Conservation (phyloP, 495 filamentous ascomycete genomes). For the Penicillium antarcticum region DNA sequence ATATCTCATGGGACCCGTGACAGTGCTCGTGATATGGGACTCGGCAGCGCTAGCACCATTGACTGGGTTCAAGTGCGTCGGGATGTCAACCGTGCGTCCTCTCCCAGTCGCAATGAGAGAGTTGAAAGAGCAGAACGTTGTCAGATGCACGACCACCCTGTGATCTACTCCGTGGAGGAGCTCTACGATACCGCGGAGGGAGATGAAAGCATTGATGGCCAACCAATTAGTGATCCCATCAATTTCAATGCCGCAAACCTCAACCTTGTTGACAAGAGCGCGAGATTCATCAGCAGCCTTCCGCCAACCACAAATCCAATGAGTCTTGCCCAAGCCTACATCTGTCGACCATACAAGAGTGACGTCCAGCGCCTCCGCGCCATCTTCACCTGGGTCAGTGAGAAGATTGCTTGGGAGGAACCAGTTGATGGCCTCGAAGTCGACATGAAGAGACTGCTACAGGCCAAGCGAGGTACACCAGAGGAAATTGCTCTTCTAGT, state of each 20-base stretch:
- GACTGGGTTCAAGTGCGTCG: slow-evolving; percentile 96
- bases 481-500: slow-evolving; percentile 89
- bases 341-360: slow-evolving; percentile 91
- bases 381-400: slow-evolving; percentile 95
- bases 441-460: slow-evolving; percentile 78
- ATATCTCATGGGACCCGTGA: slow-evolving; percentile 37
- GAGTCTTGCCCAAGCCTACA: slow-evolving; percentile 83
- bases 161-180: slow-evolving; percentile 84
- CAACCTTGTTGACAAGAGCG: slow-evolving; percentile 88
- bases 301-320: slow-evolving; percentile 84
- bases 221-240: slow-evolving; percentile 75
- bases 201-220: slow-evolving; percentile 83
- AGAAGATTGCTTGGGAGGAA: slow-evolving; percentile 96
- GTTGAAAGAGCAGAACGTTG: slow-evolving; percentile 85
- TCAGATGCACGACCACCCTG: slow-evolving; percentile 89
- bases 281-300: slow-evolving; percentile 84
- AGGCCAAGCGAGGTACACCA: slow-evolving; percentile 79
- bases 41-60: slow-evolving; percentile 52
- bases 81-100: slow-evolving; percentile 93
- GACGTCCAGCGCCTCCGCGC: slow-evolving; percentile 90
- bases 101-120: slow-evolving; percentile 82
- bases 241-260: slow-evolving; percentile 80
- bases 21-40: slow-evolving; percentile 64
- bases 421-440: slow-evolving; percentile 73
- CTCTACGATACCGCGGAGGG: slow-evolving; percentile 83